Evolutionary conservation across 768 basidiomycete genomes (phyloP), one percentile per base, ranked within the genome.

Genomic region (Amanita inopinata): DNA sequence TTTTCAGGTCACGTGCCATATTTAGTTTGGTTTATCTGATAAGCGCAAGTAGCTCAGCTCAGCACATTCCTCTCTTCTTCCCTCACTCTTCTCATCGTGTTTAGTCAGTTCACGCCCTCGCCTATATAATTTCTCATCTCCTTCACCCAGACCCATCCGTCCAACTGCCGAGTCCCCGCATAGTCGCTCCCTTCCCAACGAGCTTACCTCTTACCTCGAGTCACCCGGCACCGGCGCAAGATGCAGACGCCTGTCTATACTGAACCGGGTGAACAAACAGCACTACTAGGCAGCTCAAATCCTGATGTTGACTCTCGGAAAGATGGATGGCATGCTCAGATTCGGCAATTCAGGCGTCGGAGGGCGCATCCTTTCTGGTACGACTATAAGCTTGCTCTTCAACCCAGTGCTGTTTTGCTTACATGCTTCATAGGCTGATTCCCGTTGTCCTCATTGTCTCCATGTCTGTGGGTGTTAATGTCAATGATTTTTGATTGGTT

Each of bases 381-480:
- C 40, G 62, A 50, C 28, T 25, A 27, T 18, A 36, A 19, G n/a
- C n/a, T n/a, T n/a, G n/a, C n/a, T n/a, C n/a, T n/a, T n/a, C n/a
- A n/a, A n/a, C n/a, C n/a, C n/a, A n/a, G n/a, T n/a, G n/a, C n/a
- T n/a, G n/a, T 36, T 49, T 24, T 47, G 30, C 35, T 49, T 32
- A 48, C 39, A 19, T 10, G 11, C 37, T 19, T 14, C 17, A 7
- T 46, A 85, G 84, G 83, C 64, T 86, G 31, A 76, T 83, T 33
- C 84, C 85, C 2, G 77, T 86, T 32, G 78, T 78, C 4, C 58
- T 88, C 28, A 59, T 70, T 8, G 71, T 76, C 39, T 77, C 80
- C 19, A 69, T 87, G 54, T 76, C 80, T 53, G 85, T 85, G 53
- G 47, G 73, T 65, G 3, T 22, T 20, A 25, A 11, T 24, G 37